Base-by-base conservation (phyloP, 805 yeast genomes). In the Sungouiella thailandica region DNA sequence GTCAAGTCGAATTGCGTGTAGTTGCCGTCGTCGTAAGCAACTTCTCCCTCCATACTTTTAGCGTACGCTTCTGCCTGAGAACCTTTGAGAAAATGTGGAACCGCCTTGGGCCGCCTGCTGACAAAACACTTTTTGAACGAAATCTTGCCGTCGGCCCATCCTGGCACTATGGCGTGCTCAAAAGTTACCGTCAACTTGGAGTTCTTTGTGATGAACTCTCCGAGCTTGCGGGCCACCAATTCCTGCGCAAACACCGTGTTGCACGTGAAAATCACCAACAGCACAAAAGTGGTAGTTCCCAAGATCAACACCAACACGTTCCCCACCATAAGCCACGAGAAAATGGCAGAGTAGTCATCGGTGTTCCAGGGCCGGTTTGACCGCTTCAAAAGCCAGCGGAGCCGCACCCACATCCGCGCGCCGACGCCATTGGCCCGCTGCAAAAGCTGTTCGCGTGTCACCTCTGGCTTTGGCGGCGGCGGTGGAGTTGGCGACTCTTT, bases 1-100 rank as follows among this genome's bases (percentile, higher is more conserved):
- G 95, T 85, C 25, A 93, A 57, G 57, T 93, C 98, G 55, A 82
- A 93, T 55, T 93, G 98, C 0, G 98, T 90, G 58, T 89, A 93
- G 58, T 93, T 93, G 1, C 97, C 97, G 53, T 88, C 95, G 47
- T 83, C 96, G 13, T 28, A 35, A 14, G 61, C 62, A 17, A 61
- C 70, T 11, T 60, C 68, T 17, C 49, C 47, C 10, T 25, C 39
- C 25, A 53, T 40, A 18, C 81, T 76, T 25, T 75, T 72, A 17
- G 80, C 81, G 17, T 75, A 75, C 0, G 90, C 89, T 28, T 72
- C 83, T 4, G 76, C 72, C 49, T 80, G 89, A 1, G 85, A 78
- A 11, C 89, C 93, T 45, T 83, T 81, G 12, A 68, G 70, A 34
- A 85, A 83, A 17, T 63, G 59, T 37, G 60, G 60, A 17, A 68